Conservation (phyloP, 352 stramenopile species). For the Pythium rhizo-oryzae region DNA sequence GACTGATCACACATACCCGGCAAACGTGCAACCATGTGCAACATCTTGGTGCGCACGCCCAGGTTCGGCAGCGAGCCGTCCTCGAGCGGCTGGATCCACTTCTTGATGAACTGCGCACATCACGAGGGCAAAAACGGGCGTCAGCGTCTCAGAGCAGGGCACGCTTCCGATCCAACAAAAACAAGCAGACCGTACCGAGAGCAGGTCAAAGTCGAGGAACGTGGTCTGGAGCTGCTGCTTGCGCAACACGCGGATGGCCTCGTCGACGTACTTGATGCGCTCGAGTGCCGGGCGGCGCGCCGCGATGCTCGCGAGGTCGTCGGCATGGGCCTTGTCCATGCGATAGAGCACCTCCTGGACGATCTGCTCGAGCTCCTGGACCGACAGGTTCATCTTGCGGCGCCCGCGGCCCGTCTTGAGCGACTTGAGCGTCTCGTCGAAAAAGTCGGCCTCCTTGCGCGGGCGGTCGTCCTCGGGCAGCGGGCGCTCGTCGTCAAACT, state of each 20-base stretch:
- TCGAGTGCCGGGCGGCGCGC: slow-evolving; percentile 68
- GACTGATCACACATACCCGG: slow-evolving; percentile 41
- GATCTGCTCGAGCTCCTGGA: slow-evolving; percentile 86
- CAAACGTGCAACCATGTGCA: slow-evolving; percentile 79
- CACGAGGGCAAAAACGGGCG: not conserved
- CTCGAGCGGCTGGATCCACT: slow-evolving; percentile 88
- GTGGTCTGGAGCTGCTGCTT: slow-evolving; percentile 89
- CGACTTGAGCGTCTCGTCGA: slow-evolving; percentile 81
- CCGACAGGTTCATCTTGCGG: slow-evolving; percentile 78
- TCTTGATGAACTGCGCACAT: slow-evolving; percentile 78
- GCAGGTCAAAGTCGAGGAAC: slow-evolving; percentile 85
- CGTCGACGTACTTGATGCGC: slow-evolving; percentile 86
- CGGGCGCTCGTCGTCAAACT: slow-evolving; percentile 84
- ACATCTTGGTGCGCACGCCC: slow-evolving; percentile 85
- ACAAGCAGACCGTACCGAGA: slow-evolving; percentile 48
- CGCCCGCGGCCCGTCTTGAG: slow-evolving; percentile 79
- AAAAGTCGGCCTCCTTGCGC: slow-evolving; percentile 69
- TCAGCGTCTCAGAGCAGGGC: not conserved
- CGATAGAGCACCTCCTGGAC: slow-evolving; percentile 88
- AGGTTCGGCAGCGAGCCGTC: slow-evolving; percentile 80
- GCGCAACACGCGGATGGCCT: slow-evolving; percentile 67
- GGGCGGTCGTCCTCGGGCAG: slow-evolving; percentile 48
- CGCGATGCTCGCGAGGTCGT: slow-evolving; percentile 71
- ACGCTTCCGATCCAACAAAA: not conserved
- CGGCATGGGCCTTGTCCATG: slow-evolving; percentile 87